Evolutionary conservation across 192 early-diverging fungal species (phyloP), one percentile per base, ranked within the genome.

Genomic region (Phycomyces blakesleeanus): DNA sequence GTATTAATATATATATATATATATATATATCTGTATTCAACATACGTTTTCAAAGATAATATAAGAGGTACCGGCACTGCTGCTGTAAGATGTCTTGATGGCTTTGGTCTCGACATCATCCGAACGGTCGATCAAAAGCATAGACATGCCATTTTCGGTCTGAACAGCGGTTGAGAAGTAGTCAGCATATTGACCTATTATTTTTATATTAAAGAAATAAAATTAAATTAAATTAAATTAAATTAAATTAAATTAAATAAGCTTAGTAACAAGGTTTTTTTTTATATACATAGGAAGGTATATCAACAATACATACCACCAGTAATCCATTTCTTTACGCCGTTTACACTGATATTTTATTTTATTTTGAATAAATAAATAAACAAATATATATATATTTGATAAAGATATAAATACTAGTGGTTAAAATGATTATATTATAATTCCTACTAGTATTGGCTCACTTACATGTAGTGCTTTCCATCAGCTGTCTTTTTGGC

Each of bases 311-410:
- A 91, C n/a, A 72, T 77, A 66, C 91, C 90, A 74, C 83, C 87
- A 25, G 89, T 90, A 62, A 89, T 83, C 90, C 90, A 94, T 70
- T 89, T 91, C 79, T 93, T 93, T 55, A 87, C 88, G 25, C 91
- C 91, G 49, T 93, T 93, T 49, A 90, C 88, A 64, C 44, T 47
- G 44, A 18, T 47, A 11, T 18, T 47, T 18, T 47, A 3, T 47
- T 18, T 47, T 2, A 11, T 2, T 2, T 2, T n/a, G 5, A 47
- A 47, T n/a, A 47, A 18, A 18, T n/a, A 11, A 18, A 18, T 14
- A n/a, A n/a, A n/a, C n/a, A n/a, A n/a, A n/a, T n/a, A n/a, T n/a
- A n/a, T n/a, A n/a, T n/a, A n/a, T n/a, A n/a, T n/a, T n/a, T n/a
- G n/a, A n/a, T n/a, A n/a, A n/a, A n/a, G n/a, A n/a, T n/a, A n/a